Conservation (phyloP, 441 rosid genomes). For the Biscutella laevigata region DNA sequence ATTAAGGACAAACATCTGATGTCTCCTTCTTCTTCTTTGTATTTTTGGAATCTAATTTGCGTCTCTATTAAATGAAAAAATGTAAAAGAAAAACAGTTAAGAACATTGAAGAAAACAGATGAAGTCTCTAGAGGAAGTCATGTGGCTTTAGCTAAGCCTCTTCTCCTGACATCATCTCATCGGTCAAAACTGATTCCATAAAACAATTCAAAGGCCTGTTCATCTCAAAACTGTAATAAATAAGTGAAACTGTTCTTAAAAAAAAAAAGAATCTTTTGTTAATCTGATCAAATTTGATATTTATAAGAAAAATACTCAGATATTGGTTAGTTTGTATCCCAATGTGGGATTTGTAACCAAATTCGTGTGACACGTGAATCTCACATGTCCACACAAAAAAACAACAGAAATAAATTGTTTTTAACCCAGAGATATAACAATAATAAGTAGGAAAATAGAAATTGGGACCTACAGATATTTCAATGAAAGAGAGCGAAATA, state of each 20-base stretch:
- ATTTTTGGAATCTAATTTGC: constrained; percentile 1
- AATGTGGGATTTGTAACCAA: constrained; percentile 2
- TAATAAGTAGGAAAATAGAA: neutral
- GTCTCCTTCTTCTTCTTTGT: constrained; percentile 10
- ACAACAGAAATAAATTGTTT: constrained; percentile 2
- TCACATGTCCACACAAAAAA: neutral
- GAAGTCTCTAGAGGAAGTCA: constrained; percentile 25
- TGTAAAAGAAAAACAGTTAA: neutral
- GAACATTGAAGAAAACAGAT: constrained; percentile 9
- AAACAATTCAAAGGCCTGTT: constrained; percentile 25
- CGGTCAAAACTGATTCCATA: constrained; percentile 22
- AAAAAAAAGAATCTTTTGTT: neutral
- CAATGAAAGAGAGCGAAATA: too few relatives aligned
- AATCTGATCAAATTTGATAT: neutral
- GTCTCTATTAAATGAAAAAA: constrained; percentile 6
- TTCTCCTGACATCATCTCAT: constrained; percentile 27
- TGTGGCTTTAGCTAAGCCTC: constrained; percentile 19
- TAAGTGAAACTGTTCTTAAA: neutral
- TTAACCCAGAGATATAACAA: constrained; percentile 21
- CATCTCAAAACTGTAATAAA: constrained; percentile 14
- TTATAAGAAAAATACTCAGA: neutral
- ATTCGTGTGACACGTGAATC: constrained; percentile 16
- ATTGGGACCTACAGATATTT: constrained; percentile 39
- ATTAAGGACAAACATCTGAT: constrained; percentile 14
- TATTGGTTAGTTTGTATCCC: neutral